Base-by-base conservation (phyloP, 495 filamentous ascomycete genomes). In the Talaromyces borbonicus region DNA sequence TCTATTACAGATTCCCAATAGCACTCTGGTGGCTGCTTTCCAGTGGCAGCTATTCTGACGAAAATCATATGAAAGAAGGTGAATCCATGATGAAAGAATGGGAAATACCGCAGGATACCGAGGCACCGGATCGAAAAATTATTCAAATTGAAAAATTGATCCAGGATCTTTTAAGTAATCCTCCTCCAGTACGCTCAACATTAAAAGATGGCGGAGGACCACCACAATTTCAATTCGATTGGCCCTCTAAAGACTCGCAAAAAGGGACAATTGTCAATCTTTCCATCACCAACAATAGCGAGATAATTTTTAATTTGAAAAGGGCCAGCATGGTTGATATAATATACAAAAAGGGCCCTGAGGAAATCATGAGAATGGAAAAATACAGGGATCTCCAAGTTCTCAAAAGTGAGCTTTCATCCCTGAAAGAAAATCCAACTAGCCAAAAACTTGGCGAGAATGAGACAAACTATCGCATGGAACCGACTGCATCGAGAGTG, bases 21-120 rank as follows among this genome's bases (percentile, higher is more conserved):
- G 51, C 42, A 1, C 29, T 54, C 35, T 54, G 51, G 51, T 54
- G 51, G 47, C 43, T 54, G 23, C 47, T 54, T 24, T 54, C 51
- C 20, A 50, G 42, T 20, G 48, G 51, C 1, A 15, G 29, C 4
- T 54, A 54, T 29, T 15, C 42, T 8, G 42, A 24, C 1, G 43
- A 47, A 26, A 50, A n/a, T 20, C 32, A 54, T 38, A 50, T 54
- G 11, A 43, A 48, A 16, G 31, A 42, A 20, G 43, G 24, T 5
- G 30, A 32, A 32, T n/a, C 5, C 11, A 32, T 32, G 1, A 32
- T 32, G 30, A 32, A 14, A n/a, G 16, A 12, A n/a, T 8, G 14
- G 23, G 4, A 37, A 3, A 37, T 37, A 6, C 11, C 31, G 31
- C 12, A 8, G 31, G 16, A 35, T 5, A 35, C n/a, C n/a, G n/a